phyloP scores from a whole-genome alignment of 352 stramenopile genomes.

The Pythium sp. region DNA sequence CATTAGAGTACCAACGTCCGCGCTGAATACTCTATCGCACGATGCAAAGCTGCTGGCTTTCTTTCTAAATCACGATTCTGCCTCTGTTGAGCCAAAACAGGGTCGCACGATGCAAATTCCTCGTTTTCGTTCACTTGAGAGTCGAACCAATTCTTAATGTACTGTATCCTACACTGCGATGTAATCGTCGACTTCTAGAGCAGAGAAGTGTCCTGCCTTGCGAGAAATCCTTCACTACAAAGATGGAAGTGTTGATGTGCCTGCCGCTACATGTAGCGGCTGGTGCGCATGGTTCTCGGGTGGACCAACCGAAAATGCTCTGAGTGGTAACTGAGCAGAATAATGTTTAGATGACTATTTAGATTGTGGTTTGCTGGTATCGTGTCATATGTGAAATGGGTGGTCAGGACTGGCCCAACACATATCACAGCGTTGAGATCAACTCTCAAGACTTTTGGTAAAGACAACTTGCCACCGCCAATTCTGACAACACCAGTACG shows the following conservation, averaged over 20 bases:
- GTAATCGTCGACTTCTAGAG: neutral
- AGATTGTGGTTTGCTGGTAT: too few relatives aligned
- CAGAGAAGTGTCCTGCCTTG: neutral
- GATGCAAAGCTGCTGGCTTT: neutral
- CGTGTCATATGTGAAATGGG: neutral
- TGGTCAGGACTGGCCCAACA: neutral
- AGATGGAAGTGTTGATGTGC: neutral
- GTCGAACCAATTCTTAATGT: neutral
- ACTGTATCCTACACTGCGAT: neutral
- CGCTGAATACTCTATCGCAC: neutral
- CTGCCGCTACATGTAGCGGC: neutral
- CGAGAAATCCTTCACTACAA: neutral
- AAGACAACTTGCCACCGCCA: neutral
- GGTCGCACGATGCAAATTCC: neutral
- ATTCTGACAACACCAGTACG: neutral
- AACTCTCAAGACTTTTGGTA: neutral
- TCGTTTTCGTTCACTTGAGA: neutral
- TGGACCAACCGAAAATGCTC: too few relatives aligned
- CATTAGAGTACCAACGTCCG: neutral
- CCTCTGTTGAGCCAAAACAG: neutral
- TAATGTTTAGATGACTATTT: neutral
- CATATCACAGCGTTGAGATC: neutral
- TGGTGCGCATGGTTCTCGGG: neutral
- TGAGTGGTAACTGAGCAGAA: neutral
- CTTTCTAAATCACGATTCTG: neutral